Evolutionary conservation across 441 rosid species (phyloP).

Genomic region (Bocquillonia castaneifolia): DNA sequence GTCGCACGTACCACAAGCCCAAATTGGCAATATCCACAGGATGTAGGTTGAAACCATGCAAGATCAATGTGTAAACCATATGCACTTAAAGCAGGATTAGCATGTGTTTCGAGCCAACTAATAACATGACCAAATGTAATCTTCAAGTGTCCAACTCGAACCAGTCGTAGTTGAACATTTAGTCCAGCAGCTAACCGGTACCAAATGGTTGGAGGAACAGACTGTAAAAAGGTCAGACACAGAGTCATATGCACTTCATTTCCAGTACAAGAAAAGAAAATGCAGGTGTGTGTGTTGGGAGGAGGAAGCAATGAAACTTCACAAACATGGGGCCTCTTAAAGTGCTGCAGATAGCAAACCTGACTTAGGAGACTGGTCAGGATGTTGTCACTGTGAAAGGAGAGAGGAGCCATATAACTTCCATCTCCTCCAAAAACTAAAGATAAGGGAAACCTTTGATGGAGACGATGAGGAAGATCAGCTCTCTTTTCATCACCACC

Average conservation of each 20-base stretch:
- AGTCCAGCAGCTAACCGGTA: conserved; percentile 83
- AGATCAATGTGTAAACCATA: conserved; percentile 62
- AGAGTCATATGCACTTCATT: conserved; percentile 14
- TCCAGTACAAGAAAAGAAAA: neutral
- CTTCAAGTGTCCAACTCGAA: conserved; percentile 58
- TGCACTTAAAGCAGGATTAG: conserved; percentile 62
- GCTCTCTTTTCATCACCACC: conserved; percentile 89
- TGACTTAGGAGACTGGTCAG: conserved; percentile 75
- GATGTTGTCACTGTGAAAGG: conserved; percentile 73
- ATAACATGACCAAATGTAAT: conserved; percentile 60
- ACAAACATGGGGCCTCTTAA: conserved; percentile 5
- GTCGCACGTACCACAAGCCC: conserved; percentile 54
- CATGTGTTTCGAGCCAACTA: conserved; percentile 89
- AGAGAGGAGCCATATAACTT: conserved; percentile 81
- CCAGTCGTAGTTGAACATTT: conserved; percentile 80
- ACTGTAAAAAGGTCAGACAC: conserved; percentile 33
- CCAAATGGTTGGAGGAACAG: conserved; percentile 82
- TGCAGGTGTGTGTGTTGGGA: neutral
- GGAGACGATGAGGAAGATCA: conserved; percentile 72
- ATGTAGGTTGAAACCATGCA: conserved; percentile 75
- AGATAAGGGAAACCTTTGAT: conserved; percentile 68
- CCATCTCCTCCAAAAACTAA: conserved; percentile 82
- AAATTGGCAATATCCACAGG: conserved; percentile 71
- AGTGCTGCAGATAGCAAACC: conserved; percentile 37
- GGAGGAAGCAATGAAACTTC: conserved; percentile 10